phyloP scores from a whole-genome alignment of 805 yeast species.

The Clavispora phyllophila region DNA sequence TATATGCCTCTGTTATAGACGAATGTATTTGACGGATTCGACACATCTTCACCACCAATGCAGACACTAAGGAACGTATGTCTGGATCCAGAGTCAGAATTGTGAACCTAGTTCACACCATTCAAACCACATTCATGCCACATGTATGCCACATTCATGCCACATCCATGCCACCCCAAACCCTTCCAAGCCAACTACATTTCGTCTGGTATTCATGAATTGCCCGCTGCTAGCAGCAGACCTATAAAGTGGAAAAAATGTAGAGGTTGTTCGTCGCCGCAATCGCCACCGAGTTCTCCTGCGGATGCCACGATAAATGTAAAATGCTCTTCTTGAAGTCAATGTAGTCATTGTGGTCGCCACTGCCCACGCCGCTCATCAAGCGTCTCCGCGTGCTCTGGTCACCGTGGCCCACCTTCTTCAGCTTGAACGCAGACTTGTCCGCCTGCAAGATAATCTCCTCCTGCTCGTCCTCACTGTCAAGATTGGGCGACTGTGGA shows the following conservation, averaged over 20 bases:
- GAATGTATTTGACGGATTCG: too few species aligned
- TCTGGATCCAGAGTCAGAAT: too few species aligned
- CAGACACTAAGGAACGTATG: too few species aligned
- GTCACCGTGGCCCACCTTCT: slow-evolving; percentile 46
- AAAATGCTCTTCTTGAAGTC: slow-evolving; percentile 93
- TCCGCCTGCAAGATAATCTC: slow-evolving; percentile 93
- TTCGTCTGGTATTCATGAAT: not conserved
- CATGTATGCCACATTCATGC: too few species aligned
- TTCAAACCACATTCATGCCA: too few species aligned
- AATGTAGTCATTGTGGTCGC: slow-evolving; percentile 64
- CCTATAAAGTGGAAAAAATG: slow-evolving; percentile 68
- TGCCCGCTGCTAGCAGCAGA: slow-evolving; percentile 1
- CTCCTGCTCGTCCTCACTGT: slow-evolving; percentile 34
- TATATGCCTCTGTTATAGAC: too few species aligned
- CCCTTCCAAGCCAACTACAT: too few species aligned
- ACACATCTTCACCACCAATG: too few species aligned
- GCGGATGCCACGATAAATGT: slow-evolving; percentile 98
- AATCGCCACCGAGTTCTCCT: slow-evolving; percentile 92
- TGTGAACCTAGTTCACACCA: too few species aligned
- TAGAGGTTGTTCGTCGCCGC: slow-evolving; percentile 96
- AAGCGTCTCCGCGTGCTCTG: slow-evolving; percentile 42
- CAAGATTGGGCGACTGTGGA: slow-evolving; percentile 30
- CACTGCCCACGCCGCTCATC: slow-evolving; percentile 46
- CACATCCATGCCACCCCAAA: too few species aligned
- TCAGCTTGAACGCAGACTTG: slow-evolving; percentile 88